These are phyloP conservation scores for Amanita brunnescens DNA, from an alignment of 768 basidiomycete genomes.

Conservation along the genomic window DNA sequence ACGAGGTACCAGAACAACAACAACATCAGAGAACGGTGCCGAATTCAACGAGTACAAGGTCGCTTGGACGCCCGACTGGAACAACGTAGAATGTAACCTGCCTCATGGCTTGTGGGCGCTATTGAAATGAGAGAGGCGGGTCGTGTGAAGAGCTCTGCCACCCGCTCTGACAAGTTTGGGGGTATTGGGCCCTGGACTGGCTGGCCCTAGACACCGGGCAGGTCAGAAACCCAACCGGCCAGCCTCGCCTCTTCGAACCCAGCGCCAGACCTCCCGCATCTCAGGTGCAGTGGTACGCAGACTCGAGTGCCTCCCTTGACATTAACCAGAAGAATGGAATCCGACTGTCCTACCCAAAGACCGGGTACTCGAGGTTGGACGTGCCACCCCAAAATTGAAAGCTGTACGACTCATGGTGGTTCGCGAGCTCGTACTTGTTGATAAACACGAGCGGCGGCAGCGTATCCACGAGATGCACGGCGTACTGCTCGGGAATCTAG, in stretches of 20 bases:
- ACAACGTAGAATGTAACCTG: conserved; percentile 20
- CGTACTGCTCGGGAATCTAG: conserved; percentile 21
- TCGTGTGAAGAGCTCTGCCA: neutral
- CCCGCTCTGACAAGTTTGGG: neutral
- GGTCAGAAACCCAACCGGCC: conserved; percentile 30
- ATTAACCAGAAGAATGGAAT: conserved; percentile 20
- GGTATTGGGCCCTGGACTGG: neutral
- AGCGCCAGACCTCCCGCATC: conserved; percentile 27
- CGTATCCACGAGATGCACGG: conserved; percentile 28
- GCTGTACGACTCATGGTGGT: conserved; percentile 26
- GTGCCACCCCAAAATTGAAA: conserved; percentile 34
- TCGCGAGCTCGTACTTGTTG: conserved; percentile 38
- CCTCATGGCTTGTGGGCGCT: conserved; percentile 7
- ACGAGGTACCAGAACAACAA: conserved; percentile 30
- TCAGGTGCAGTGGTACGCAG: conserved; percentile 36
- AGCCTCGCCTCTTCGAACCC: conserved; percentile 18
- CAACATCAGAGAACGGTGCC: conserved; percentile 31
- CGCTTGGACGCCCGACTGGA: conserved; percentile 27
- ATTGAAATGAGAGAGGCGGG: neutral
- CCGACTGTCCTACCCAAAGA: conserved; percentile 23
- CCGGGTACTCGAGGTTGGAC: conserved; percentile 38
- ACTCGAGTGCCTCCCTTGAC: conserved; percentile 19
- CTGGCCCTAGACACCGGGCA: conserved; percentile 22
- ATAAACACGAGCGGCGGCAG: conserved; percentile 37
- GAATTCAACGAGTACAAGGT: conserved; percentile 32